Evolutionary conservation across 1,139 yeast species (phyloP).

Genomic region (Waltiozyma sp.): DNA sequence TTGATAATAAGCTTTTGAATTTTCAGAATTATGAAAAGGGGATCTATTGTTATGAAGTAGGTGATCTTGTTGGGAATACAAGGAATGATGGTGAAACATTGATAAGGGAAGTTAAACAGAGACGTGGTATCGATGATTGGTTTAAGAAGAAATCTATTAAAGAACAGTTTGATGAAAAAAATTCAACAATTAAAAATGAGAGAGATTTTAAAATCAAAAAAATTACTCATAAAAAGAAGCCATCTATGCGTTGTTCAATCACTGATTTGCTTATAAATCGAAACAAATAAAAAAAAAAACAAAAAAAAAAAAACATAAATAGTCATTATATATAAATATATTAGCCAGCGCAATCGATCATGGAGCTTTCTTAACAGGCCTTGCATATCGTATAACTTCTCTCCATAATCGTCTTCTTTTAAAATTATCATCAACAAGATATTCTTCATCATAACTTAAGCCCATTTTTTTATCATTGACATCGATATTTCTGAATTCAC

Average conservation of each 20-base stretch:
- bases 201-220: neutral
- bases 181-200: neutral
- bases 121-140: neutral
- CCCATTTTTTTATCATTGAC: slow-evolving; percentile 35
- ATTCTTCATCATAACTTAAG: slow-evolving; percentile 33
- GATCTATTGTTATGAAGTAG: neutral
- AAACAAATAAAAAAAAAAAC: neutral
- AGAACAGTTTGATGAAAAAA: neutral
- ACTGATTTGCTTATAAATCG: neutral
- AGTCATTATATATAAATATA: too few species aligned
- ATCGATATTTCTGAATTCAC: slow-evolving; percentile 39
- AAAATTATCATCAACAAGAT: slow-evolving; percentile 42
- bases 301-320: too few species aligned
- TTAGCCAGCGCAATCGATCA: neutral
- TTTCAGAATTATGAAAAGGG: neutral
- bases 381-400: slow-evolving; percentile 38
- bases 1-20: neutral
- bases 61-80: neutral
- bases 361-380: slow-evolving; percentile 24
- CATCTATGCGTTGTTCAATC: neutral
- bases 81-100: neutral
- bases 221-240: neutral
- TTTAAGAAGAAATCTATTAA: too few species aligned
- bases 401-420: slow-evolving; percentile 46
- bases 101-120: neutral